phyloP scores from a whole-genome alignment of 805 yeast species.

The Nakazawaea ishiwadae region DNA sequence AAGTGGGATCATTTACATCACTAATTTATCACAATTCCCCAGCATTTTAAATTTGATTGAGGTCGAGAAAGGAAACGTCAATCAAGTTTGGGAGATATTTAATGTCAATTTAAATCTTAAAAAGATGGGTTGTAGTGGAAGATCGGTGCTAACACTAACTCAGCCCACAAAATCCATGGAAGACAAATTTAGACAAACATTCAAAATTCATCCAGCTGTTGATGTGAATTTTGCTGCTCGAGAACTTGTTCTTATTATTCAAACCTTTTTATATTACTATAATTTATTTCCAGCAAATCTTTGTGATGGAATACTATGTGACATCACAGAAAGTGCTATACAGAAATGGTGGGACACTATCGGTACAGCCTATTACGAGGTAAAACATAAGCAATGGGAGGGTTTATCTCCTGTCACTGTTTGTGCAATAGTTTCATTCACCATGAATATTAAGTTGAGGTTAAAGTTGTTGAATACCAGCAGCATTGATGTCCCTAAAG shows the following conservation, averaged over 20 bases:
- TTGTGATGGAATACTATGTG: conserved; percentile 85
- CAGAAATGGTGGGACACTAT: conserved; percentile 76
- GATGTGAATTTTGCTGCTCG: conserved; percentile 62
- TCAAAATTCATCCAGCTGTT: conserved; percentile 49
- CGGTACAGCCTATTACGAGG: conserved; percentile 44
- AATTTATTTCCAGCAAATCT: conserved; percentile 61
- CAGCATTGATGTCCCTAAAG: conserved; percentile 66
- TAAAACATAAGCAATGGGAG: conserved; percentile 15
- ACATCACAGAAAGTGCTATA: conserved; percentile 68
- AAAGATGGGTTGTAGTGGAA: conserved; percentile 76
- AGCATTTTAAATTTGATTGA: conserved; percentile 69
- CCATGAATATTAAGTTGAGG: conserved; percentile 60
- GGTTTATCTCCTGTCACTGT: conserved; percentile 61
- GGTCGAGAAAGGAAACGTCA: conserved; percentile 54
- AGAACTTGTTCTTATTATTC: conserved; percentile 72
- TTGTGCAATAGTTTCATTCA: conserved; percentile 74
- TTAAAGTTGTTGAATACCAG: conserved; percentile 47
- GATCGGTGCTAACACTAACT: conserved; percentile 71
- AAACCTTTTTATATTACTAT: conserved; percentile 73
- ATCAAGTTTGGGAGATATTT: conserved; percentile 51
- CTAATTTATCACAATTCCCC: conserved; percentile 79
- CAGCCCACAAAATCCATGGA: conserved; percentile 72
- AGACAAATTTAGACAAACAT: conserved; percentile 77
- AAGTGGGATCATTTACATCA: conserved; percentile 64
- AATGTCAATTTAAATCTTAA: conserved; percentile 73